Evolutionary conservation across 2,329 filamentous ascomycete genomes (phyloP).

Genomic region (Dactylellina haptotyla): DNA sequence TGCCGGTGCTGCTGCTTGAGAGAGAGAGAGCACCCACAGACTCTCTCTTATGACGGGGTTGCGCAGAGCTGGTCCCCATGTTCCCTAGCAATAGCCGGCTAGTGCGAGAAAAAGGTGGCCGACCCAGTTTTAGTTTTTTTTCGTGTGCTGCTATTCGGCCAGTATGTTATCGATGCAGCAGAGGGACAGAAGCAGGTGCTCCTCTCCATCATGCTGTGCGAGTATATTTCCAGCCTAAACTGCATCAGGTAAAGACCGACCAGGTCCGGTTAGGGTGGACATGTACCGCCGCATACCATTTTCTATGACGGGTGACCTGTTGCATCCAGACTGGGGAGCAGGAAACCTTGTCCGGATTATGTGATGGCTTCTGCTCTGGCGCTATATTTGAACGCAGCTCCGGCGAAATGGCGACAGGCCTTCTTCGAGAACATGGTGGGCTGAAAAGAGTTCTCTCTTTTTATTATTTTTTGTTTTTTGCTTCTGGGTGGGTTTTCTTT

Average conservation of each 20-base stretch:
- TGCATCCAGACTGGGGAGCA: slow-evolving; percentile 26
- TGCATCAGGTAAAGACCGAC: slow-evolving; percentile 38
- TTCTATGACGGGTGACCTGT: slow-evolving; percentile 43
- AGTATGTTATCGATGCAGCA: slow-evolving; percentile 16
- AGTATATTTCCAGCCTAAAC: slow-evolving; percentile 46
- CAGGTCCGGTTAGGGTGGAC: slow-evolving; percentile 45
- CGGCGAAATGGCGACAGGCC: slow-evolving; percentile 52
- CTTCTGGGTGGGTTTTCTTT: slow-evolving; percentile 27
- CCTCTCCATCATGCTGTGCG: slow-evolving; percentile 52
- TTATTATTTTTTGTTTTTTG: slow-evolving; percentile 30
- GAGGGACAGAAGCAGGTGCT: slow-evolving; percentile 48
- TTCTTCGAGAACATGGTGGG: slow-evolving; percentile 52
- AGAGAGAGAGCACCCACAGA: too few species aligned
- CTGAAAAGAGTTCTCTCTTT: slow-evolving; percentile 27
- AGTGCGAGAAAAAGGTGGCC: slow-evolving; percentile 51
- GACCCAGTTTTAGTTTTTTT: slow-evolving; percentile 53
- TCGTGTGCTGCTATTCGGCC: slow-evolving; percentile 26
- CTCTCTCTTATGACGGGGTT: slow-evolving; percentile 45
- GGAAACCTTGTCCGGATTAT: slow-evolving; percentile 53
- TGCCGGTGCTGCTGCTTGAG: neutral
- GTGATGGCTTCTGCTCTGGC: slow-evolving; percentile 51
- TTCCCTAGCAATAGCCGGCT: slow-evolving; percentile 29
- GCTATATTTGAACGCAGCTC: slow-evolving; percentile 52
- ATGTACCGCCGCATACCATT: slow-evolving; percentile 50
- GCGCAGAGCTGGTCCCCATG: slow-evolving; percentile 37